These are phyloP conservation scores for Rhododendron molle DNA, from an alignment of 148 eudicot species.

Conservation along the genomic window DNA sequence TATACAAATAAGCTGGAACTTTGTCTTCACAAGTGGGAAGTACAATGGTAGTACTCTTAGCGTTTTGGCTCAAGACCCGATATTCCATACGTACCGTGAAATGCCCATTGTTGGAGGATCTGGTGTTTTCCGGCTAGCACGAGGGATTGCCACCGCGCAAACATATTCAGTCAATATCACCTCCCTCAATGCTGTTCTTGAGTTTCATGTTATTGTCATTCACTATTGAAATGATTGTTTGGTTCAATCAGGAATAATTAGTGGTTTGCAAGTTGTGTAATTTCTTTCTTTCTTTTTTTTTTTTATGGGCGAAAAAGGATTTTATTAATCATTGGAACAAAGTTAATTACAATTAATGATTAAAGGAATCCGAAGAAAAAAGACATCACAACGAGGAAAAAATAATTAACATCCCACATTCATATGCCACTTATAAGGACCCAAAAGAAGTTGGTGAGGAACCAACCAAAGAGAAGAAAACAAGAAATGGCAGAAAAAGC, in stretches of 20 bases:
- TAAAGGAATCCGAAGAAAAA: too few relatives aligned
- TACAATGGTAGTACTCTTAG: constrained; percentile 26
- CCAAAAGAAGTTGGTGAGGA: too few relatives aligned
- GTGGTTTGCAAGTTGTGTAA: too few relatives aligned
- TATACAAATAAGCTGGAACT: constrained; percentile 17
- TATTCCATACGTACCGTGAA: constrained; percentile 20
- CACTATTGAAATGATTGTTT: constrained; percentile 8
- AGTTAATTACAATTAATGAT: too few relatives aligned
- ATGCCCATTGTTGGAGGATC: constrained; percentile 42
- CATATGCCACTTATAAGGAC: too few relatives aligned
- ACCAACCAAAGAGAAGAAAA: too few relatives aligned
- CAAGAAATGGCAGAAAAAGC: too few relatives aligned
- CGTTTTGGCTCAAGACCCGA: constrained; percentile 25
- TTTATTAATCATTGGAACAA: too few relatives aligned
- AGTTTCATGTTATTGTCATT: constrained; percentile 30
- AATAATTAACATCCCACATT: too few relatives aligned
- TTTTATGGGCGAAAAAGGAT: too few relatives aligned
- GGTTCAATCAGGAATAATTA: neutral
- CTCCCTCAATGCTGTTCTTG: constrained; percentile 29
- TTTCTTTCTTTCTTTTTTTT: too few relatives aligned
- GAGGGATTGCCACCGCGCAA: constrained; percentile 31
- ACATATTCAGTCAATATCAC: constrained; percentile 23
- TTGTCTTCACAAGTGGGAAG: constrained; percentile 12
- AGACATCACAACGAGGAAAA: too few relatives aligned
- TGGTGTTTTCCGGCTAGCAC: constrained; percentile 36